phyloP scores from a whole-genome alignment of 2,329 filamentous ascomycete species.

The Exophiala alcalophila region DNA sequence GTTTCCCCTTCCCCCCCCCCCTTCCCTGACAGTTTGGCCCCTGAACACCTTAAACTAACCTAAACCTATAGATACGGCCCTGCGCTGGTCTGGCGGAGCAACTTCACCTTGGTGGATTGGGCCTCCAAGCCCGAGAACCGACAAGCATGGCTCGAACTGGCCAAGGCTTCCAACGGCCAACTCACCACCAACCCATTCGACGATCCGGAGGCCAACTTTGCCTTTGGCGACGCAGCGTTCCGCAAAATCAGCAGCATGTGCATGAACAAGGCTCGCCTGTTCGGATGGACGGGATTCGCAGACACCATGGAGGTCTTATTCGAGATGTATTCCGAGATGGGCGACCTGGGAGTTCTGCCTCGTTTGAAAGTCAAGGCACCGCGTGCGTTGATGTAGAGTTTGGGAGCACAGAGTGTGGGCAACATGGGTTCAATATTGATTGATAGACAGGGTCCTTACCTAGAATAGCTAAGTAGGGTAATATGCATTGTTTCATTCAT shows the following conservation, averaged over 20 bases:
- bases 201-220: slow-evolving; percentile 27
- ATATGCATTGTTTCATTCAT: too few species aligned
- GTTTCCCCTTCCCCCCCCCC: background rate
- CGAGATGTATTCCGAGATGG: slow-evolving; percentile 29
- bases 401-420: too few species aligned
- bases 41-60: too few species aligned
- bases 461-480: too few species aligned
- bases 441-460: too few species aligned
- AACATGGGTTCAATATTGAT: too few species aligned
- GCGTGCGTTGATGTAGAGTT: slow-evolving; percentile 19
- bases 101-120: slow-evolving; percentile 49
- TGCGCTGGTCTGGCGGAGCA: slow-evolving; percentile 37
- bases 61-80: slow-evolving; percentile 33
- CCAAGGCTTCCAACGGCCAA: slow-evolving; percentile 37
- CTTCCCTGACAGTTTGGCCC: too few species aligned
- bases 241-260: slow-evolving; percentile 11
- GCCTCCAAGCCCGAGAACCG: slow-evolving; percentile 44
- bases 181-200: slow-evolving; percentile 27
- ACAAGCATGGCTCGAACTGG: slow-evolving; percentile 47
- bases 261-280: slow-evolving; percentile 29
- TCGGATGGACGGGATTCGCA: slow-evolving; percentile 30
- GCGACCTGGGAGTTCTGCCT: slow-evolving; percentile 26
- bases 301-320: slow-evolving; percentile 29
- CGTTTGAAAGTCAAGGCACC: slow-evolving; percentile 27
- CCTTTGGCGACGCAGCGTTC: slow-evolving; percentile 26